Percentiles rank a stretch among this genome's conserved stretches.
These are phyloP conservation scores for Macrolepiota fuliginosa DNA, from an alignment of 768 basidiomycete genomes.

Conservation along the genomic window DNA sequence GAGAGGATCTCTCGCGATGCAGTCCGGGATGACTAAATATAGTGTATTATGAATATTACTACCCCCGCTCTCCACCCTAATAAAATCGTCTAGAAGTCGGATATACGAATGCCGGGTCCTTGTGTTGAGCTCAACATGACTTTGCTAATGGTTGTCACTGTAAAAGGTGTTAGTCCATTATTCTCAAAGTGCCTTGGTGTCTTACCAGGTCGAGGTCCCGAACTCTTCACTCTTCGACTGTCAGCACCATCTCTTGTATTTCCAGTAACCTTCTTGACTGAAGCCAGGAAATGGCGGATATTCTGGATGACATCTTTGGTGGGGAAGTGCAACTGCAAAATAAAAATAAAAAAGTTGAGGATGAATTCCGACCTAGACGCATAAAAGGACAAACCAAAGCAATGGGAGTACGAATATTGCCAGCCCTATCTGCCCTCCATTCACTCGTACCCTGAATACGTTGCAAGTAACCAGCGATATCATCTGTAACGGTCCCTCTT, in stretches of 20 bases:
- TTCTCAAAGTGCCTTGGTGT: conserved; percentile 7
- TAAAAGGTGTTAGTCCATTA: conserved; percentile 8
- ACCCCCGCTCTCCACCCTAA: conserved; percentile 10
- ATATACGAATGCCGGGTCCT: conserved; percentile 88
- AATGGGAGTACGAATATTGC: conserved; percentile 81
- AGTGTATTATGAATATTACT: conserved; percentile 13
- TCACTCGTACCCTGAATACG: conserved; percentile 80
- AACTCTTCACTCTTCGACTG: conserved; percentile 33
- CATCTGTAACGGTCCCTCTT: conserved; percentile 91
- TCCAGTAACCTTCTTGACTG: conserved; percentile 74
- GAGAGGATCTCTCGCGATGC: conserved; percentile 2
- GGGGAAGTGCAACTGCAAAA: conserved; percentile 67
- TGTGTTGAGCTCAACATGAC: conserved; percentile 83
- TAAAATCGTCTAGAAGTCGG: conserved; percentile 53
- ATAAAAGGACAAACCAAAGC: conserved; percentile 53
- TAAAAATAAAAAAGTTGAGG: not conserved
- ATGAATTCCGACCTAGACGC: not conserved
- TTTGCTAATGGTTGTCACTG: conserved; percentile 75
- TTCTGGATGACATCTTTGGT: conserved; percentile 77
- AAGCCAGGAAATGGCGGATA: conserved; percentile 68
- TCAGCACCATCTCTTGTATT: conserved; percentile 56
- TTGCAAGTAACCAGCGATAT: conserved; percentile 78
- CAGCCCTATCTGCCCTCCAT: conserved; percentile 90
- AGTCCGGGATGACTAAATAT: not conserved
- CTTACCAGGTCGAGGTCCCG: conserved; percentile 49